phyloP scores from a whole-genome alignment of 176 grass and related monocot genomes.

The Stipa capillata region DNA sequence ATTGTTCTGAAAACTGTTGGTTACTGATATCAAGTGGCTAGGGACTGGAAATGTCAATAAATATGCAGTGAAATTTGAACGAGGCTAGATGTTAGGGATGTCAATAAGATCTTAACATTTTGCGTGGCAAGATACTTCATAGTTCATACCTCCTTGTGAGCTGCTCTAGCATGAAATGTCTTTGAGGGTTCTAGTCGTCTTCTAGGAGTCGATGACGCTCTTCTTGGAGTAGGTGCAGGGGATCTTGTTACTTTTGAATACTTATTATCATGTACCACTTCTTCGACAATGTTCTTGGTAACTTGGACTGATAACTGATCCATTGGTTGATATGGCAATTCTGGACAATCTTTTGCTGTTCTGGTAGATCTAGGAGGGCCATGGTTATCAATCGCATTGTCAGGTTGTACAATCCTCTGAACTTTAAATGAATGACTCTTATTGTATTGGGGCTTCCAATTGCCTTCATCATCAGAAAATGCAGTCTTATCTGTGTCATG shows the following conservation, averaged over 20 bases:
- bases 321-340: slow-evolving; percentile 23
- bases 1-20: neutral
- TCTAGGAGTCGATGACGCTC: slow-evolving; percentile 52
- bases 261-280: slow-evolving; percentile 42
- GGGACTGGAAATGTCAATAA: neutral
- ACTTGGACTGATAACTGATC: slow-evolving; percentile 38
- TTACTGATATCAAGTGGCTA: neutral
- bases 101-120: neutral
- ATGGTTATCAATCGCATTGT: slow-evolving; percentile 16
- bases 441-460: slow-evolving; percentile 35
- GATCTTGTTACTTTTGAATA: slow-evolving; percentile 25
- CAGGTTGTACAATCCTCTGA: slow-evolving; percentile 40
- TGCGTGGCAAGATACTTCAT: neutral
- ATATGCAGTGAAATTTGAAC: neutral
- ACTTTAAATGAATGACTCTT: slow-evolving; percentile 56
- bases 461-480: slow-evolving; percentile 47
- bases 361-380: slow-evolving; percentile 20
- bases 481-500: slow-evolving; percentile 22
- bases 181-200: slow-evolving; percentile 47
- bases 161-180: slow-evolving; percentile 63
- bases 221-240: slow-evolving; percentile 44
- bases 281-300: slow-evolving; percentile 33
- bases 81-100: neutral
- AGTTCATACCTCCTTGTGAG: slow-evolving; percentile 45
- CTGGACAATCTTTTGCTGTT: slow-evolving; percentile 45